Base-by-base conservation (phyloP, 805 yeast species). In the Barnettozyma pratensis region DNA sequence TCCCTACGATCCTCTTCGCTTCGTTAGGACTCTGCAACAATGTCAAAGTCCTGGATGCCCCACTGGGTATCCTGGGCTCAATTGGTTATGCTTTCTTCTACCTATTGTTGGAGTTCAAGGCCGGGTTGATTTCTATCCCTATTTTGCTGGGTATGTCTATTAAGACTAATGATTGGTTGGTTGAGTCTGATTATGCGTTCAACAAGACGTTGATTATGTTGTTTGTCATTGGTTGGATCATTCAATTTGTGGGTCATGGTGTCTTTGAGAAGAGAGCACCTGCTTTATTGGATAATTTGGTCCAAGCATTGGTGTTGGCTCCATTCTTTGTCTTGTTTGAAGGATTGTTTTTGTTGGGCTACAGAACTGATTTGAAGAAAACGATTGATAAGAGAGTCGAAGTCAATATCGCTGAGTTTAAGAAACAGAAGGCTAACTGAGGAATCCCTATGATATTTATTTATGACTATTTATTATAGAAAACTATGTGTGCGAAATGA, bases 241-340 rank as follows among this genome's bases (percentile, higher is more conserved):
- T 80, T 6, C 98, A 94, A 60, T 90, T 92, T 64, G 72, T 84
- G 44, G 97, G 97, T 4, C 98, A 94, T 62, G 92, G 86, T 1
- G 72, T 77, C 9, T 87, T 81, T 60, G 99, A 92, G 62, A 75
- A 74, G 51, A 73, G 88, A 39, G 86, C 90, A 0, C 99, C 99
- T 0, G 97, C 98, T 0, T 66, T 92, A 45, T 64, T 88, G 38
- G 96, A 91, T 59, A 91, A 84, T 61, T 69, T 89, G 41, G 68
- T 83, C 5, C 97, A 90, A 61, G 94, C 97, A 5, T 64, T 92
- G 19, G 89, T 92, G 0, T 71, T 91, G 53, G 98, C 98, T 1
- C 98, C 98, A 1, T 89, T 79, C 60, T 91, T 92, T 63, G 96
- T 90, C 4, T 70, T 83, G 11, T 87, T 83, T 63, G 98, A 94